Conservation (phyloP, 1,284 basidiomycete species). For the Stygiomarasmius scandens region DNA sequence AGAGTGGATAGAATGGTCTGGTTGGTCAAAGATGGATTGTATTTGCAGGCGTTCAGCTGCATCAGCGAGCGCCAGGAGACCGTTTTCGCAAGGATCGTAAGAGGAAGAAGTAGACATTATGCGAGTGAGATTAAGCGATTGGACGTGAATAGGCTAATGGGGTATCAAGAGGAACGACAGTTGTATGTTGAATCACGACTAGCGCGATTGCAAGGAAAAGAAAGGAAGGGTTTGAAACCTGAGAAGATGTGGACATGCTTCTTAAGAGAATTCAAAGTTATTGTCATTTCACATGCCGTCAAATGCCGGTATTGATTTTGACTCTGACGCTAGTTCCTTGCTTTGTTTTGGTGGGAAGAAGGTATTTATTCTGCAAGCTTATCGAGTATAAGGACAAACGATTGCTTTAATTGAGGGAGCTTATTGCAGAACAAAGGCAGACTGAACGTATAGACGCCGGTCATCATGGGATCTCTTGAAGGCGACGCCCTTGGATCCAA, state of each 20-base stretch:
- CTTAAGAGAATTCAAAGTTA: neutral
- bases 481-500: neutral
- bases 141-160: constrained; percentile 18
- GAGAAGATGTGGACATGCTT: neutral
- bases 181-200: constrained; percentile 28
- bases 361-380: neutral
- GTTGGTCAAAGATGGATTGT: constrained; percentile 8
- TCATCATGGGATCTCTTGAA: too few species aligned
- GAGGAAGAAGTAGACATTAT: constrained; percentile 20
- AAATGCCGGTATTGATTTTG: constrained; percentile 12
- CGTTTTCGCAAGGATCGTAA: constrained; percentile 19
- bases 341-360: constrained; percentile 4
- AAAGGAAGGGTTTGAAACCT: constrained; percentile 11
- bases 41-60: constrained; percentile 24
- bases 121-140: constrained; percentile 28
- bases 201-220: constrained; percentile 27
- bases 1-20: constrained; percentile 12
- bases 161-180: constrained; percentile 17
- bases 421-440: neutral
- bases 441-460: neutral
- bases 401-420: neutral
- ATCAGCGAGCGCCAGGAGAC: constrained; percentile 42
- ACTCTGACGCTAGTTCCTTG: neutral
- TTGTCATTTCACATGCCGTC: constrained; percentile 6
- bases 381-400: neutral